Conservation (phyloP, 768 basidiomycete genomes). For the Gyrodon lividus region DNA sequence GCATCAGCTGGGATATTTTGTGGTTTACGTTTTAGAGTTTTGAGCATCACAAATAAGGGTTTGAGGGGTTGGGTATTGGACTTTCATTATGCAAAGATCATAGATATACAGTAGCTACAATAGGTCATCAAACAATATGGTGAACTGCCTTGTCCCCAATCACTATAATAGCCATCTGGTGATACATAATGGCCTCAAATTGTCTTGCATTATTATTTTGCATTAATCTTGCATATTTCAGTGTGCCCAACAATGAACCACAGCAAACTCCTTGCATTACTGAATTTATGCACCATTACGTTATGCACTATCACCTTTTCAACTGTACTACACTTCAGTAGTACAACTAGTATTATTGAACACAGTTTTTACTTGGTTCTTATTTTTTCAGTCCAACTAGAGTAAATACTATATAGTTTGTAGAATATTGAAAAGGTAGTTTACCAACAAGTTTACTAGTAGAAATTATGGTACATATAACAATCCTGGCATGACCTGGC, state of each 20-base stretch:
- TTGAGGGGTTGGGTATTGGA: not conserved
- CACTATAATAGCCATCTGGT: not conserved
- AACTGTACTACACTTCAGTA: not conserved
- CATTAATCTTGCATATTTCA: not conserved
- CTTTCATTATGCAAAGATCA: not conserved
- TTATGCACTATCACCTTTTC: conserved; percentile 4
- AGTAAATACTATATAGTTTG: too few species aligned
- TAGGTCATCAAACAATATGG: not conserved
- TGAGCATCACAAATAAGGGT: not conserved
- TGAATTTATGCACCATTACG: conserved; percentile 1
- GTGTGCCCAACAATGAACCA: not conserved
- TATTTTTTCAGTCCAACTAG: too few species aligned
- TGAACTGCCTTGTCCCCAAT: not conserved
- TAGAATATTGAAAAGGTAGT: too few species aligned
- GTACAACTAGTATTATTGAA: too few species aligned
- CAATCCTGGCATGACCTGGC: too few species aligned
- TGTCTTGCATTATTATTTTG: conserved; percentile 4
- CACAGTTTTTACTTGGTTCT: too few species aligned
- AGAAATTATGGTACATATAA: too few species aligned
- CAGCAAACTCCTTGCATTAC: conserved; percentile 1
- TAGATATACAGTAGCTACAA: not conserved
- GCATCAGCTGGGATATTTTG: not conserved
- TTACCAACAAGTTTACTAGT: too few species aligned
- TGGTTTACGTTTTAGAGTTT: not conserved
- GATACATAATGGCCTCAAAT: not conserved